Conservation (phyloP, 129 eudicot genomes). For the Sambucus nigra region DNA sequence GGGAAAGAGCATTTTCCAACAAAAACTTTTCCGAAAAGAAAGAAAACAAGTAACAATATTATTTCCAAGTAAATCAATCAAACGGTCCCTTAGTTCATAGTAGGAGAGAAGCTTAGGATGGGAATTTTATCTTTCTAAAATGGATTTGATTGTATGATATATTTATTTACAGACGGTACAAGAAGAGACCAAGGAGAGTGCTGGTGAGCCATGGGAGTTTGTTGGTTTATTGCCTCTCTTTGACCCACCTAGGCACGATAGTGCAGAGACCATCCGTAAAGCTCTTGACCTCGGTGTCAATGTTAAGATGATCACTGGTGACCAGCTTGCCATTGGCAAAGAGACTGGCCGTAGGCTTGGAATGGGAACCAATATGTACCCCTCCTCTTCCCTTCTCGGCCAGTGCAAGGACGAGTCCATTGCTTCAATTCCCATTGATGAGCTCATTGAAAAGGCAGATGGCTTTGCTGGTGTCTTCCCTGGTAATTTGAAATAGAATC, state of each 20-base stretch:
- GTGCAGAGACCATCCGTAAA: constrained; percentile 74
- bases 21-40: too few relatives aligned
- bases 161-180: constrained; percentile 44
- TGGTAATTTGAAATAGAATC: constrained; percentile 28
- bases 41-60: too few relatives aligned
- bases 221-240: constrained; percentile 77
- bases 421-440: constrained; percentile 59
- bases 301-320: constrained; percentile 95
- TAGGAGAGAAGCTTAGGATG: too few relatives aligned
- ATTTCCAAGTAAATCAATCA: too few relatives aligned
- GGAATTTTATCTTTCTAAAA: not conserved
- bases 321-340: constrained; percentile 90
- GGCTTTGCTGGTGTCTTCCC: constrained; percentile 98
- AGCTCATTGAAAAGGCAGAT: constrained; percentile 86
- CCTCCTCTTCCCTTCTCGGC: constrained; percentile 84
- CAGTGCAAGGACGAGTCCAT: constrained; percentile 50
- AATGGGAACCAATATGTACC: constrained; percentile 98
- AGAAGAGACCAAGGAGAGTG: constrained; percentile 64
- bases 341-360: constrained; percentile 97
- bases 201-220: constrained; percentile 85
- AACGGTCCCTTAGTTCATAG: too few relatives aligned
- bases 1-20: too few relatives aligned
- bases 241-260: constrained; percentile 94
- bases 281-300: constrained; percentile 91
- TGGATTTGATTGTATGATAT: not conserved